These are phyloP conservation scores for Trichosporon inkin DNA, from an alignment of 1,284 basidiomycete genomes.

Conservation along the genomic window DNA sequence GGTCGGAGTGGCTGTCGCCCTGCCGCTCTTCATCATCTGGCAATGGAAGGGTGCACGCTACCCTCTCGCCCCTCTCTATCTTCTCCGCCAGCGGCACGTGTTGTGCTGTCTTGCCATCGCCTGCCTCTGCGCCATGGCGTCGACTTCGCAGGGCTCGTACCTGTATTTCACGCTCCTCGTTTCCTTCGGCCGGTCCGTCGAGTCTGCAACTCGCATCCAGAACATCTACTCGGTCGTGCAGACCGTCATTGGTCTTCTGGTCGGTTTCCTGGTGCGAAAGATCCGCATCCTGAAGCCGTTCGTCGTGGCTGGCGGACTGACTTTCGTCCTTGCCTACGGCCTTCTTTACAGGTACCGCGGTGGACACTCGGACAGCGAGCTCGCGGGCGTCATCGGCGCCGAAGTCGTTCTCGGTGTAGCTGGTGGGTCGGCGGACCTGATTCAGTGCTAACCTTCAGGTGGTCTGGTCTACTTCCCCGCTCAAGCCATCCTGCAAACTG, in stretches of 20 bases:
- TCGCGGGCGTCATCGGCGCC: constrained; percentile 43
- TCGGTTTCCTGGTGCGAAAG: constrained; percentile 45
- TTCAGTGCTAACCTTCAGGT: constrained; percentile 15
- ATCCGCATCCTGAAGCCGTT: constrained; percentile 49
- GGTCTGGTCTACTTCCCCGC: constrained; percentile 45
- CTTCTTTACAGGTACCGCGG: constrained; percentile 49
- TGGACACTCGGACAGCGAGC: constrained; percentile 22
- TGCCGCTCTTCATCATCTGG: constrained; percentile 48
- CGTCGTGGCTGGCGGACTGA: constrained; percentile 36
- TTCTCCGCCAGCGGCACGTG: constrained; percentile 48
- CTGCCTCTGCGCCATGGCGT: constrained; percentile 37
- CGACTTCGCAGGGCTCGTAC: constrained; percentile 43
- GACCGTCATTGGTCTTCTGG: constrained; percentile 41
- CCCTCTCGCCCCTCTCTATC: constrained; percentile 46
- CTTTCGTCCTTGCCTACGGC: constrained; percentile 44
- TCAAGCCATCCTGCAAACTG: constrained; percentile 45
- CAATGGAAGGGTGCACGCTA: constrained; percentile 41
- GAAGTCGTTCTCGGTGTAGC: constrained; percentile 47
- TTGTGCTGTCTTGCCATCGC: constrained; percentile 44
- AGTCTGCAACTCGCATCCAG: constrained; percentile 36
- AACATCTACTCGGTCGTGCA: constrained; percentile 45
- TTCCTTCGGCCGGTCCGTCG: constrained; percentile 40
- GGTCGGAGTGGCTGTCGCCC: constrained; percentile 37
- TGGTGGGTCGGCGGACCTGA: neutral
- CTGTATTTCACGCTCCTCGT: constrained; percentile 45